A percentile compares a stretch with the other conserved stretches of the same genome.
Conservation (phyloP, 305 asterid genomes). For the Fraxinus nigra region DNA sequence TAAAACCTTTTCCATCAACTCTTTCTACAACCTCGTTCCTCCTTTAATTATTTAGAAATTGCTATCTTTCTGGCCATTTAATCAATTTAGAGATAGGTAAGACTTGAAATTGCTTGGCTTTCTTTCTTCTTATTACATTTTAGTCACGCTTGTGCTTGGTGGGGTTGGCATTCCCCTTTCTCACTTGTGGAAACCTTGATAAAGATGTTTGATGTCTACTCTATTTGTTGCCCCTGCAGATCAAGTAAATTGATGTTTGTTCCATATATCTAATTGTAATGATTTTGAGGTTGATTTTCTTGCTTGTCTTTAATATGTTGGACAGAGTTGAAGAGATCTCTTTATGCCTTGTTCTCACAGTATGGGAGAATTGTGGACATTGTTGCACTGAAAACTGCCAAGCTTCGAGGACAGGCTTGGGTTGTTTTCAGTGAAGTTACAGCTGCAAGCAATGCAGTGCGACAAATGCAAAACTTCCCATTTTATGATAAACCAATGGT, state of each 20-base stretch:
- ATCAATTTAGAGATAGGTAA: not conserved
- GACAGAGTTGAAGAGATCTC: constrained; percentile 99
- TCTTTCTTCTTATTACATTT: constrained; percentile 4
- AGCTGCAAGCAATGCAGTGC: constrained; percentile 92
- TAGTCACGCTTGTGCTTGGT: not conserved
- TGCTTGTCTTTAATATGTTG: constrained; percentile 36
- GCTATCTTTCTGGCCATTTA: not conserved
- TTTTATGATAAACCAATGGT: constrained; percentile 96
- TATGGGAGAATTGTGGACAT: constrained; percentile 95
- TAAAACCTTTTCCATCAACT: not conserved
- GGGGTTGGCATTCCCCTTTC: not conserved
- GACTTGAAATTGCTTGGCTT: not conserved
- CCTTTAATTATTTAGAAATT: not conserved
- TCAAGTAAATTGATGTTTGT: constrained; percentile 5
- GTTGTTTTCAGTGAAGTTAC: constrained; percentile 94
- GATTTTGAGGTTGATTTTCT: constrained; percentile 25
- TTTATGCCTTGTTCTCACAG: constrained; percentile 95
- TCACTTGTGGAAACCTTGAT: not conserved
- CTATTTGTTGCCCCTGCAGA: not conserved
- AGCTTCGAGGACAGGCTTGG: constrained; percentile 99
- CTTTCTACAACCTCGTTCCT: not conserved
- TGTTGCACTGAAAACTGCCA: constrained; percentile 83
- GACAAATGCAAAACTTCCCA: constrained; percentile 97
- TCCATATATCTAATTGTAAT: constrained; percentile 14
- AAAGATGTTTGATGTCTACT: not conserved